Base-by-base conservation (phyloP, 23 red algal genomes). In the Gracilaria gracilis region DNA sequence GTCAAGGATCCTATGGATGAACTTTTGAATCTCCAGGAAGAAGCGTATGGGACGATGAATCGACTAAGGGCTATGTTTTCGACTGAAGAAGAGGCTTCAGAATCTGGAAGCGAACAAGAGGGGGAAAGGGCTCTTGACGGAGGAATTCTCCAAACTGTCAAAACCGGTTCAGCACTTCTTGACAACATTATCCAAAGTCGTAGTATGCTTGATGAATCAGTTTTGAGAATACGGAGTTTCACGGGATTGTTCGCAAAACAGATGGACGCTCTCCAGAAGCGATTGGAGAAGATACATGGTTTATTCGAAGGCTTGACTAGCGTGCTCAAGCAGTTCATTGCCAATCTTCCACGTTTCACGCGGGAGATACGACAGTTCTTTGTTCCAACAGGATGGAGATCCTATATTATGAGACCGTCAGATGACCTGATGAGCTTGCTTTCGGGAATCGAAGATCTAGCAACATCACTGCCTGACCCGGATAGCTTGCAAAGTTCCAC, bases 351-450 rank as follows among this genome's bases (percentile, higher is more conserved):
- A 12, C 64, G 84, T 51, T 20, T 74, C 34, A 49, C 31, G 9
- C 84, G 67, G 23, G 84, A 87, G 53, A 64, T 87, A 16, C 84
- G 67, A 0, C 62, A 57, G 23, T 87, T 87, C 48, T 87, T 87
- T 42, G 67, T 59, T 17, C 84, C 84, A 25, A 57, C 84, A n/a
- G 84, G 84, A 24, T 87, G 65, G 65, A 74, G 49, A 37, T 28
- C 84, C n/a, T 57, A 47, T 36, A 34, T 87, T 29, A 33, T 87
- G 36, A 87, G 48, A 35, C 84, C 84, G 4, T 87, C 84, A n/a
- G 66, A 49, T n/a, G 67, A 55, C 33, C 25, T 87, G 47, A 20
- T 74, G 44, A 58, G 16, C 84, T 33, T 87, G 14, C 44, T 74
- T 20, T 27, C 40, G 23, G 40, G 27, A 38, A 55, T 87, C 14